Evolutionary conservation across 805 yeast species (phyloP).

Genomic region (Ogataea philodendri): DNA sequence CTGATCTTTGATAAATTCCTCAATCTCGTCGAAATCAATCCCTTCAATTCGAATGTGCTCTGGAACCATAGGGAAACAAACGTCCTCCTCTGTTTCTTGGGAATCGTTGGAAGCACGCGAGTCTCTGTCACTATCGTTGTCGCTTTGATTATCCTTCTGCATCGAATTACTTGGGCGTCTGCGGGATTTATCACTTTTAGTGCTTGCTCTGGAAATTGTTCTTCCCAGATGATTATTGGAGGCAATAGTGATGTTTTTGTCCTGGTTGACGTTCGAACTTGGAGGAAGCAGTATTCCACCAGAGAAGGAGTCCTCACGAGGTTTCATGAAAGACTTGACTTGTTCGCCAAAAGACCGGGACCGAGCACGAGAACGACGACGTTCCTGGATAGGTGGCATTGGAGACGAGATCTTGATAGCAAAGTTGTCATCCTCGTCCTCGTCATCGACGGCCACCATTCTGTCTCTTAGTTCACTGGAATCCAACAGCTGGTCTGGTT

Average conservation of each 20-base stretch:
- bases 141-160: conserved; percentile 20
- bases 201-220: conserved; percentile 33
- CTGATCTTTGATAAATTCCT: conserved; percentile 69
- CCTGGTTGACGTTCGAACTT: conserved; percentile 7
- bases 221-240: conserved; percentile 25
- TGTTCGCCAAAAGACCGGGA: conserved; percentile 45
- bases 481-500: conserved; percentile 23
- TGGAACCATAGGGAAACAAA: conserved; percentile 89
- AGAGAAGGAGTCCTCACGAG: conserved; percentile 32
- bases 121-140: conserved; percentile 60
- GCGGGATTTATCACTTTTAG: conserved; percentile 28
- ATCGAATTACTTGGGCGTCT: conserved; percentile 18
- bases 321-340: conserved; percentile 36
- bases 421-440: conserved; percentile 30
- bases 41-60: conserved; percentile 63
- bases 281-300: conserved; percentile 32
- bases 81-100: conserved; percentile 95
- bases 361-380: conserved; percentile 28
- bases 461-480: conserved; percentile 32
- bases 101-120: conserved; percentile 75
- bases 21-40: conserved; percentile 88
- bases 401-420: conserved; percentile 23
- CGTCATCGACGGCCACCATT: conserved; percentile 32
- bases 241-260: conserved; percentile 18
- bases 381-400: conserved; percentile 8